A percentile compares a stretch with the other conserved stretches of the same genome.
Conservation (phyloP, 306 rosid species). For the Inga leiocalycina region DNA sequence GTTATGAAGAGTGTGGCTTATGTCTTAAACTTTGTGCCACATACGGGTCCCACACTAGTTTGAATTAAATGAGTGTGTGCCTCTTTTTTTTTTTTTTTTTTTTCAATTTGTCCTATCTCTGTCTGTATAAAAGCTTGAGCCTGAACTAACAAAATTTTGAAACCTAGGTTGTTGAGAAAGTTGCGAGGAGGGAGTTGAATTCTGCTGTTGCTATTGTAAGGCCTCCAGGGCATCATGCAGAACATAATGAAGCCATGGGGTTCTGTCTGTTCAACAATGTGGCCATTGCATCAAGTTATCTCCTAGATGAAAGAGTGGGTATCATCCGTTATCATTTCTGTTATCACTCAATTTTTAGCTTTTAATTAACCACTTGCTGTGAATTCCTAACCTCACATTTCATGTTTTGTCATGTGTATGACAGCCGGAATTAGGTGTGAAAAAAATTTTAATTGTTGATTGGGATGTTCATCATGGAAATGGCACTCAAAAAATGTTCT, state of each 20-base stretch:
- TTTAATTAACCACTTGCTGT: conserved; percentile 6
- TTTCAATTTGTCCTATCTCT: not conserved
- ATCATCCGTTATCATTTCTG: conserved; percentile 16
- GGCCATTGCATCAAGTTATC: conserved; percentile 73
- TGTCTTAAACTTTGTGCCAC: not conserved
- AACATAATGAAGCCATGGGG: conserved; percentile 81
- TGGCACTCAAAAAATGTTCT: conserved; percentile 93
- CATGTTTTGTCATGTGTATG: conserved; percentile 33
- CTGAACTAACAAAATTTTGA: conserved; percentile 35
- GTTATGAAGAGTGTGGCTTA: not conserved
- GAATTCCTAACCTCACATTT: conserved; percentile 24
- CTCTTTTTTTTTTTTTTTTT: not conserved
- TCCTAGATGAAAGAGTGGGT: conserved; percentile 76
- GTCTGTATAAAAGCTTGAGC: not conserved
- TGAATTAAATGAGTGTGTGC: not conserved
- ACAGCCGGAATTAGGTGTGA: conserved; percentile 84
- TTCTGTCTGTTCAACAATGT: conserved; percentile 93
- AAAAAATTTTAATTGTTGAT: conserved; percentile 84
- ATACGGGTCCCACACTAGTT: not conserved
- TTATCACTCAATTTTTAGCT: conserved; percentile 8
- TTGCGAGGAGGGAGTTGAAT: conserved; percentile 78
- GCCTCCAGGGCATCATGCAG: conserved; percentile 99
- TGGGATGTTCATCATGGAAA: conserved; percentile 99
- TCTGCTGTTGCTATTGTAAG: conserved; percentile 87
- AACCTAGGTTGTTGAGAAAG: conserved; percentile 69